Evolutionary conservation across 2,329 filamentous ascomycete species (phyloP).

Genomic region (Monilinia aucupariae): DNA sequence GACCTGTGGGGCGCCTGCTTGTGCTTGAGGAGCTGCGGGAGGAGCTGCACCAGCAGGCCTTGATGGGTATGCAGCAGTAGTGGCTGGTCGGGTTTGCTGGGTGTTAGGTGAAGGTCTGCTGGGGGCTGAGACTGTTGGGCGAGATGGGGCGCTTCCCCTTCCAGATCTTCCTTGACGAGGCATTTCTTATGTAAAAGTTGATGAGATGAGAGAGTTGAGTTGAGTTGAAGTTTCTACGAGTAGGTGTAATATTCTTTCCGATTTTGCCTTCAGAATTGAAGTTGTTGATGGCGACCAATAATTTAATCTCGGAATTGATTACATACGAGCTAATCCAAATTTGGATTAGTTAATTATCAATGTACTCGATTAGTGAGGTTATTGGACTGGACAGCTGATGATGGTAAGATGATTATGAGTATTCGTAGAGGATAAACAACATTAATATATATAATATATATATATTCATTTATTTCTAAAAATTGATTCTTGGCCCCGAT

Average conservation of each 20-base stretch:
- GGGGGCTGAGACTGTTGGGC: slow-evolving; percentile 53
- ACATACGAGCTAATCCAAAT: background rate
- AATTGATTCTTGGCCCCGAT: too few species aligned
- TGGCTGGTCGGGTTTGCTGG: slow-evolving; percentile 64
- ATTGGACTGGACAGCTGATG: too few species aligned
- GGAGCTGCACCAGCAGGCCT: slow-evolving; percentile 47
- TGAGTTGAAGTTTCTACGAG: background rate
- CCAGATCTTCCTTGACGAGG: slow-evolving; percentile 70
- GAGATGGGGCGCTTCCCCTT: slow-evolving; percentile 51
- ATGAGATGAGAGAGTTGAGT: background rate
- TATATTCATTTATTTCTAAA: too few species aligned
- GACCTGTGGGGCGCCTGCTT: slow-evolving; percentile 30
- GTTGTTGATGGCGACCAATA: slow-evolving; percentile 1
- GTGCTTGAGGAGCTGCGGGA: slow-evolving; percentile 31
- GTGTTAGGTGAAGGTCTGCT: slow-evolving; percentile 45
- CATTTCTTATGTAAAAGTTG: slow-evolving; percentile 48
- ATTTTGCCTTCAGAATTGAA: background rate
- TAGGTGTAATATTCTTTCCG: background rate
- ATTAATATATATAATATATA: too few species aligned
- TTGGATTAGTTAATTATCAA: background rate
- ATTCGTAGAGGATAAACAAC: too few species aligned
- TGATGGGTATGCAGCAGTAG: slow-evolving; percentile 54
- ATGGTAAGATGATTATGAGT: too few species aligned
- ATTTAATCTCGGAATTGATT: slow-evolving; percentile 5
- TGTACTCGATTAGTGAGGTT: too few species aligned